These are phyloP conservation scores for Herpomyces periplanetae DNA, from an alignment of 2,329 filamentous ascomycete genomes.

Conservation along the genomic window DNA sequence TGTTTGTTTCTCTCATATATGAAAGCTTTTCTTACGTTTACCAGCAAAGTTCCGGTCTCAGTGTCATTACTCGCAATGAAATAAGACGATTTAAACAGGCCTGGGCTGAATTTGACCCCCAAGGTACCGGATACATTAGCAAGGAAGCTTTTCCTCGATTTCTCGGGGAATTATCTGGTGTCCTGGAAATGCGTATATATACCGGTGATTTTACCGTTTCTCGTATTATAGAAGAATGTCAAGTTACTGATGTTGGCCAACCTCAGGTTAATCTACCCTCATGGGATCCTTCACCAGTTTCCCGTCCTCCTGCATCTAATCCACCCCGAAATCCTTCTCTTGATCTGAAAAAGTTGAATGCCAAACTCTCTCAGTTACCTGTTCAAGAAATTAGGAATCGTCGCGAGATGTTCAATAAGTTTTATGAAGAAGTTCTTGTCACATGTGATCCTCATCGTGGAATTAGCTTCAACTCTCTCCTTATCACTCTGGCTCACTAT, in stretches of 20 bases:
- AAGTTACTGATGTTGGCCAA: too few species aligned
- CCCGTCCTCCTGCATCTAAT: constrained; percentile 11
- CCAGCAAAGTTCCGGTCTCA: constrained; percentile 70
- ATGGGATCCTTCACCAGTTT: too few species aligned
- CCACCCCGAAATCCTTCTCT: constrained; percentile 10
- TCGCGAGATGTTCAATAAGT: constrained; percentile 49
- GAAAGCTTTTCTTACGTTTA: constrained; percentile 99
- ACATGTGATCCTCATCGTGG: constrained; percentile 60
- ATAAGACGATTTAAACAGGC: constrained; percentile 91
- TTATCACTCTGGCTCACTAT: constrained; percentile 90
- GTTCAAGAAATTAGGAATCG: constrained; percentile 29
- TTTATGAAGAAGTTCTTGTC: constrained; percentile 83
- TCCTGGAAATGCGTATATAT: constrained; percentile 93
- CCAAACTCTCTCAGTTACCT: constrained; percentile 30
- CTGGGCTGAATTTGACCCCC: constrained; percentile 76
- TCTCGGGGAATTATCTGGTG: constrained; percentile 57
- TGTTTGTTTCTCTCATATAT: constrained; percentile 94
- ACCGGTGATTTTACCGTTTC: constrained; percentile 53
- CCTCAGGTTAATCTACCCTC: constrained; percentile 14
- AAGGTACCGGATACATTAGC: constrained; percentile 58
- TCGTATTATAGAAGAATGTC: constrained; percentile 53
- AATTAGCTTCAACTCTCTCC: constrained; percentile 56
- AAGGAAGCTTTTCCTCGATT: constrained; percentile 63
- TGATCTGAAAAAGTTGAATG: constrained; percentile 33
- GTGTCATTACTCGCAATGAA: constrained; percentile 60